Percentiles rank a stretch among this genome's conserved stretches.
Evolutionary conservation across 1,284 basidiomycete genomes (phyloP).

Genomic region (Cerrena zonata): DNA sequence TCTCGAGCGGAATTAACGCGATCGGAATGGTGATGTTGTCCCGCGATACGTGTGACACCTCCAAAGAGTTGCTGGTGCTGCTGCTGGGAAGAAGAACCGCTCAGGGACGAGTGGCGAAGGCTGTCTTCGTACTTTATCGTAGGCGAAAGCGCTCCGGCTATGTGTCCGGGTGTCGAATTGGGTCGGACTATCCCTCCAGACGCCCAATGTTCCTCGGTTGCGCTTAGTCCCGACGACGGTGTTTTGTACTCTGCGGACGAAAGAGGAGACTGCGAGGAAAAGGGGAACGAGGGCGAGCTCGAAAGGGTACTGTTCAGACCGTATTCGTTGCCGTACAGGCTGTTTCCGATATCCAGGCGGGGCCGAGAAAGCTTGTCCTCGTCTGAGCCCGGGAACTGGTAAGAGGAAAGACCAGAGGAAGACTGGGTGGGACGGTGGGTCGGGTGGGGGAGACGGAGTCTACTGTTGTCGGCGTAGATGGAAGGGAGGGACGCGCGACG

Average conservation of each 20-base stretch:
- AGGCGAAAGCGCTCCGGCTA: conserved; percentile 30
- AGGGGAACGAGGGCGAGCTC: conserved; percentile 27
- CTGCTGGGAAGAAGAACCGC: conserved; percentile 42
- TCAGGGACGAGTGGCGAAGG: conserved; percentile 59
- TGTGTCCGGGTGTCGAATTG: conserved; percentile 48
- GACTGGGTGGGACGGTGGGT: conserved; percentile 44
- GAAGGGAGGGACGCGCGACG: conserved; percentile 63
- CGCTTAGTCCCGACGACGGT: conserved; percentile 25
- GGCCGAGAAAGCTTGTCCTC: conserved; percentile 37
- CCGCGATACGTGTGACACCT: conserved; percentile 63
- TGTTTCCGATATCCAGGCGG: conserved; percentile 45
- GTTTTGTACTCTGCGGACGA: conserved; percentile 19
- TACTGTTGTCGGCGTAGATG: conserved; percentile 43
- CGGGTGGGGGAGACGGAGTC: conserved; percentile 29
- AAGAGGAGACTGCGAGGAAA: conserved; percentile 41
- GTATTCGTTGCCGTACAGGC: conserved; percentile 37
- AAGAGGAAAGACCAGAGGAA: conserved; percentile 46
- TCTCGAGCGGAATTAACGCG: conserved; percentile 16
- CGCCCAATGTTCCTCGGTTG: conserved; percentile 39
- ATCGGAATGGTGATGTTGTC: conserved; percentile 53
- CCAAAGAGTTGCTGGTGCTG: conserved; percentile 59
- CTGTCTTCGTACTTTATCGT: conserved; percentile 58
- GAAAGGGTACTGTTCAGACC: conserved; percentile 26
- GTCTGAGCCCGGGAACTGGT: conserved; percentile 51
- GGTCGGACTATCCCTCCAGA: conserved; percentile 29